Conservation (phyloP, 805 yeast genomes). For the Candida nemodendra region DNA sequence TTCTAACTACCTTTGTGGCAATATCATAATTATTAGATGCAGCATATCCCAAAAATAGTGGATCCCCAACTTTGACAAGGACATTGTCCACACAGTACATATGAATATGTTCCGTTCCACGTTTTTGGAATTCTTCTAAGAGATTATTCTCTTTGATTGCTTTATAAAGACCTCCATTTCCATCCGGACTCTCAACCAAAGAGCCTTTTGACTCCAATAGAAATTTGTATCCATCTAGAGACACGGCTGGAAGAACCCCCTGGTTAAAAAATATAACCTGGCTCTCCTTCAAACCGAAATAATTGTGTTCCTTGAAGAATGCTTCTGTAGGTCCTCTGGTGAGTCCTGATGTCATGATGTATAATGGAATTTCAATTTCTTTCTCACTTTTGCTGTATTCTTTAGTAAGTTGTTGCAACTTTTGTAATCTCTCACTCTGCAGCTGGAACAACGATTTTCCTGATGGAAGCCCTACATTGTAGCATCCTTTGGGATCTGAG, state of each 20-base stretch:
- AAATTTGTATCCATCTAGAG: constrained; percentile 64
- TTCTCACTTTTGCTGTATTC: constrained; percentile 22
- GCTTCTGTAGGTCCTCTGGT: constrained; percentile 73
- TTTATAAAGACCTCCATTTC: constrained; percentile 94
- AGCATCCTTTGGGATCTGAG: constrained; percentile 90
- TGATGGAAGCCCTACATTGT: constrained; percentile 81
- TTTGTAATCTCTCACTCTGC: constrained; percentile 82
- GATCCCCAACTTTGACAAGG: constrained; percentile 90
- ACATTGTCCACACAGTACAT: constrained; percentile 97
- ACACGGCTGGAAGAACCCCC: constrained; percentile 91
- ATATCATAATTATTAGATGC: constrained; percentile 62
- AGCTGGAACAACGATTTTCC: constrained; percentile 82
- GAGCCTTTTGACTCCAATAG: constrained; percentile 54
- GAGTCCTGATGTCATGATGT: constrained; percentile 92
- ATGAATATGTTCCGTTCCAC: constrained; percentile 84
- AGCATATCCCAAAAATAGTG: constrained; percentile 84
- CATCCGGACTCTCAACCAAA: constrained; percentile 90
- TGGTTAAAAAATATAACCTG: constrained; percentile 86
- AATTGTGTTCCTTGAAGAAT: constrained; percentile 59
- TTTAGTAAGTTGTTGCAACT: constrained; percentile 57
- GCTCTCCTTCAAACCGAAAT: constrained; percentile 63
- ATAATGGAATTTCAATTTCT: constrained; percentile 60
- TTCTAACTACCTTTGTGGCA: constrained; percentile 94
- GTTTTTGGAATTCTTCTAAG: constrained; percentile 60
- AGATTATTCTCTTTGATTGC: constrained; percentile 68